A percentile compares a stretch with the other conserved stretches of the same genome.
phyloP scores from a whole-genome alignment of 2,329 filamentous ascomycete genomes.

The Pseudopyrenochaeta lycopersici region DNA sequence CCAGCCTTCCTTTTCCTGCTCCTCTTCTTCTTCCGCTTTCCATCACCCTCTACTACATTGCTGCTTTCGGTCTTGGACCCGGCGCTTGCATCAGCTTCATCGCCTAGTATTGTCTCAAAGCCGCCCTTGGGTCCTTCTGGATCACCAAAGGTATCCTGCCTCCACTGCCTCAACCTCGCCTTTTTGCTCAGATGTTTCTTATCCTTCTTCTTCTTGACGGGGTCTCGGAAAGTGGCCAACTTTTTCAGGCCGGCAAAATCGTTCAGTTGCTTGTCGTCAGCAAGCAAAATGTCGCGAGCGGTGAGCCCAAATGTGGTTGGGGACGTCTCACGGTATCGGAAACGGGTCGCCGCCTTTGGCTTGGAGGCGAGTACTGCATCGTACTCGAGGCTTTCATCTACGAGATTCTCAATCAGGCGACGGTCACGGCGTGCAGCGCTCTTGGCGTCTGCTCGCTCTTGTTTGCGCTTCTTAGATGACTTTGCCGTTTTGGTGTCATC shows the following conservation, averaged over 20 bases:
- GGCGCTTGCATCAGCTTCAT: constrained; percentile 12
- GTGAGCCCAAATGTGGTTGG: constrained; percentile 91
- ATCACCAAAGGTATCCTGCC: constrained; percentile 71
- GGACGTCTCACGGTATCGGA: constrained; percentile 95
- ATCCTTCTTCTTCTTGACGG: constrained; percentile 88
- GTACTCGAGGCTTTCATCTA: constrained; percentile 82
- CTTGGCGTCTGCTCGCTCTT: constrained; percentile 65
- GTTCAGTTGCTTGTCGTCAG: constrained; percentile 85
- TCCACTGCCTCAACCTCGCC: constrained; percentile 87
- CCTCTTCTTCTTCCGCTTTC: constrained; percentile 37
- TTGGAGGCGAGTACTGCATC: constrained; percentile 68
- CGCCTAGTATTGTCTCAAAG: constrained; percentile 42
- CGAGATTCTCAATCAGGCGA: constrained; percentile 82
- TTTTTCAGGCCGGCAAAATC: constrained; percentile 94
- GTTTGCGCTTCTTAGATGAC: constrained; percentile 56
- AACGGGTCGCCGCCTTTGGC: constrained; percentile 63
- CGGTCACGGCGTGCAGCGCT: constrained; percentile 82
- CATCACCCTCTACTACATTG: constrained; percentile 27
- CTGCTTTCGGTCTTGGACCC: constrained; percentile 3
- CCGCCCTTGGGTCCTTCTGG: constrained; percentile 61
- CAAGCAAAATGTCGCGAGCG: constrained; percentile 88
- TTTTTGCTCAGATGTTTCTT: constrained; percentile 93
- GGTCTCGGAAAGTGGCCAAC: constrained; percentile 86
- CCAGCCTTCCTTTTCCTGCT: constrained; percentile 31
- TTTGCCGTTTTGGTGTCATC: constrained; percentile 53